Evolutionary conservation across 2,329 filamentous ascomycete species (phyloP), one percentile per base, ranked within the genome.

Genomic region (Teratosphaeria destructans): DNA sequence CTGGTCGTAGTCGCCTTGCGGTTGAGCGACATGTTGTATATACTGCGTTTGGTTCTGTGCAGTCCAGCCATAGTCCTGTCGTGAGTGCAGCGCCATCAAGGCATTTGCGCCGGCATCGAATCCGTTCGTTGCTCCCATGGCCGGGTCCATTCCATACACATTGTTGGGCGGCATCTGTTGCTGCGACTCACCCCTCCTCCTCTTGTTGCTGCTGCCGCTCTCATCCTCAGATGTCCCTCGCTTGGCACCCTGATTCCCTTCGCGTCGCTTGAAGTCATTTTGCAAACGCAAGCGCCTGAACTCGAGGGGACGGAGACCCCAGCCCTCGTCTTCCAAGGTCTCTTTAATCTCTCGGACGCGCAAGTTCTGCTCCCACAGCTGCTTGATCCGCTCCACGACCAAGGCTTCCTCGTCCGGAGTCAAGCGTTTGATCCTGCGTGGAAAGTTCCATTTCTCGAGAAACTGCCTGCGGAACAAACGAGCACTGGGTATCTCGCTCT

Each of bases 321-420:
- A 90, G 14, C 89, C 89, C 70, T 92, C 88, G 23, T 84, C 81
- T 64, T 83, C 84, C 60, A 94, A 77, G 32, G 83, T 82, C 29
- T 80, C 78, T 59, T 91, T 77, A 83, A 94, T 94, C 64, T 91
- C 86, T 61, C 82, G 81, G 72, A 91, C 88, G 19, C 78, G 80
- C 14, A 84, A 79, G 68, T 93, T 94, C 66, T 77, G 79, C 71
- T 89, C 85, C 89, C 89, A 94, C 67, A 94, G 78, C 74, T 92
- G 82, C 69, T 85, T 85, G 62, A 93, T 81, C 34, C 89, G 83
- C 19, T 80, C 81, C 49, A 89, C 83, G 7, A 93, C 81, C 27
- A 77, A 77, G 14, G 79, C 77, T 70, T 90, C 87, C 68, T 87
- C 88, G 69, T 90, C 83, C 1, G 85, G 85, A 0, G 85, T 85